Percentiles rank a stretch among this genome's conserved stretches.
phyloP scores from a whole-genome alignment of 2,329 filamentous ascomycete genomes.

The Didymella arachidicola region DNA sequence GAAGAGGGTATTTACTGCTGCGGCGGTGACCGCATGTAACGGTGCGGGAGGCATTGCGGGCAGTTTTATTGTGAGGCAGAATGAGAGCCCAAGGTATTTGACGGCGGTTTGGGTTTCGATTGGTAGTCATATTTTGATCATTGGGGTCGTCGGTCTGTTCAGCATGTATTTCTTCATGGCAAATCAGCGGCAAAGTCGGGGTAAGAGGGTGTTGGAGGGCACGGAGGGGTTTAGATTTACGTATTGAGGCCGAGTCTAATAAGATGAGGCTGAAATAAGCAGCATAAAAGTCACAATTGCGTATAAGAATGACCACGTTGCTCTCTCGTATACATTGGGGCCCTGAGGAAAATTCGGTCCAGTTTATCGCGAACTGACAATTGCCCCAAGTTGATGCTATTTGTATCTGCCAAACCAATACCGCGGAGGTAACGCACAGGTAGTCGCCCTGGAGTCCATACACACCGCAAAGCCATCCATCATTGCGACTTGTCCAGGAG shows the following conservation, averaged over 20 bases:
- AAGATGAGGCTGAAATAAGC: too few relatives aligned
- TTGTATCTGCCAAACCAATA: too few relatives aligned
- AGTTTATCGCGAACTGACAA: too few relatives aligned
- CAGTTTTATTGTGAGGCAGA: conserved; percentile 68
- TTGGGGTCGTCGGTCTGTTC: conserved; percentile 61
- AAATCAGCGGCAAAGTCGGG: conserved; percentile 60
- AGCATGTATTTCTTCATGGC: conserved; percentile 61
- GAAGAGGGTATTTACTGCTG: conserved; percentile 69
- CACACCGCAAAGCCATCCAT: too few relatives aligned
- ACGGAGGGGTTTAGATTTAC: conserved; percentile 57
- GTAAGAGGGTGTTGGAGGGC: conserved; percentile 60
- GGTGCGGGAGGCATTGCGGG: conserved; percentile 71
- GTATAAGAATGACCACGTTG: too few relatives aligned
- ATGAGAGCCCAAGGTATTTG: conserved; percentile 68
- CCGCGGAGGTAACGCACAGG: too few relatives aligned
- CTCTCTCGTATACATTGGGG: too few relatives aligned
- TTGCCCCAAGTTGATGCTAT: too few relatives aligned
- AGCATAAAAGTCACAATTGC: too few relatives aligned
- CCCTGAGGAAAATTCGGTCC: too few relatives aligned
- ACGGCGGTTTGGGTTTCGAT: conserved; percentile 74
- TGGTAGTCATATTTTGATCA: conserved; percentile 65
- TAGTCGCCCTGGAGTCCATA: too few relatives aligned
- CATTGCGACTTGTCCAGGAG: too few relatives aligned
- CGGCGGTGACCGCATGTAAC: conserved; percentile 67
- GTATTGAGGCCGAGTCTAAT: conserved; percentile 40